Conservation (phyloP, 495 filamentous ascomycete species). For the Penicillium fimorum region DNA sequence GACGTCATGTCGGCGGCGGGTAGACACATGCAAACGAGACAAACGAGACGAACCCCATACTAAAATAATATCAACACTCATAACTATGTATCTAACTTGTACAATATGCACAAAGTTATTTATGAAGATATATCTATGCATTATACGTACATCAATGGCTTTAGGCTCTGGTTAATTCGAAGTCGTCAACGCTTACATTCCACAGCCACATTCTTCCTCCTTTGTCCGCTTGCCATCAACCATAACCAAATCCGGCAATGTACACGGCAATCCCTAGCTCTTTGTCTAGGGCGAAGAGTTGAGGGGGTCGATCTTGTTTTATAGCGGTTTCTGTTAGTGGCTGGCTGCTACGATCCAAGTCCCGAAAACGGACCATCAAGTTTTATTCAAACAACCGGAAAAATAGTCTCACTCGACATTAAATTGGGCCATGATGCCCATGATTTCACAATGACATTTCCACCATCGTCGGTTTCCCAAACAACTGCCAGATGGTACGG, state of each 20-base stretch:
- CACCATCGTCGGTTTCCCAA: neutral
- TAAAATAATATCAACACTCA: neutral
- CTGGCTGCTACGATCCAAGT: neutral
- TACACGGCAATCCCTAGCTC: neutral
- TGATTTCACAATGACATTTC: neutral
- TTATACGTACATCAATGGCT: neutral
- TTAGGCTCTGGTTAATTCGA: neutral
- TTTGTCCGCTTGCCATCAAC: conserved; percentile 8
- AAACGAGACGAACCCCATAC: neutral
- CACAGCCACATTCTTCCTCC: conserved; percentile 11
- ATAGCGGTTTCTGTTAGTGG: neutral
- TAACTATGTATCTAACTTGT: neutral
- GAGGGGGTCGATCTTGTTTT: conserved; percentile 15
- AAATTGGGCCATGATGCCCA: conserved; percentile 12
- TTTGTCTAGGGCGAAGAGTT: neutral
- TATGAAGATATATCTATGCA: neutral
- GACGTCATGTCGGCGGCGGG: conserved; percentile 11
- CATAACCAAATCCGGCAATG: conserved; percentile 9
- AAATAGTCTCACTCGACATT: conserved; percentile 9
- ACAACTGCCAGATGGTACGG: conserved; percentile 1
- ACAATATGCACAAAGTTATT: neutral
- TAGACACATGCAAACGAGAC: neutral
- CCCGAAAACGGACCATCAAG: conserved; percentile 23
- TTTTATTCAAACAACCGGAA: conserved; percentile 5
- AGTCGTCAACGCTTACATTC: conserved; percentile 10